Base-by-base conservation (phyloP, 1,284 basidiomycete genomes). In the Anthracocystis setariae region DNA sequence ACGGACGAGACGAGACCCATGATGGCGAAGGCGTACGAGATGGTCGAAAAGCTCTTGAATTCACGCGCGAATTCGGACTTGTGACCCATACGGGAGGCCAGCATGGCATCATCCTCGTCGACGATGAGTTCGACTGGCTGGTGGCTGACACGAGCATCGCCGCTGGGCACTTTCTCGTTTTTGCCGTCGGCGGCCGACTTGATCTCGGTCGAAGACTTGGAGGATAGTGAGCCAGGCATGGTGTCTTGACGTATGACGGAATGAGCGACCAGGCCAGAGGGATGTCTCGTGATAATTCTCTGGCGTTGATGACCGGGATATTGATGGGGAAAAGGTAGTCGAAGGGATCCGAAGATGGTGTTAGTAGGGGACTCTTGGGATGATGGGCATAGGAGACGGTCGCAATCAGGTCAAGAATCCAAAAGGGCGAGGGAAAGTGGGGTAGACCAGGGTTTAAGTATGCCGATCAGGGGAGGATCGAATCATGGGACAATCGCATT, bases 1-100 rank as follows among this genome's bases (percentile, higher is more conserved):
- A 82, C 76, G 3, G 77, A 79, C 21, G 81, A 82, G 44, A 82
- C 74, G 32, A 82, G 76, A 57, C 80, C 80, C 79, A 81, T 81
- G 70, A 80, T 79, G 32, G 77, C 77, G 44, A 79, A 80, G 20
- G 78, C 80, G 44, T 78, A 81, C 45, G 77, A 79, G 62, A 82
- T 80, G 47, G 81, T 82, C 23, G 74, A 76, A 46, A 82, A 77
- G 55, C 74, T 77, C 64, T 75, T 77, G 70, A 82, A 82, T 47
- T 82, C 81, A 51, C 81, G 72, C 17, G 75, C 74, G 63, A 82
- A 82, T 40, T 82, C 81, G 46, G 70, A 75, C 55, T 78, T 77
- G 70, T 80, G 72, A 15, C 81, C 81, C 57, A 81, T 58, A 33
- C 73, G 74, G 18, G 59, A 52, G 20, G 77, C 80, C 24, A 82